Conservation (phyloP, 2,329 filamentous ascomycete genomes). For the Pseudocercospora crystallina region DNA sequence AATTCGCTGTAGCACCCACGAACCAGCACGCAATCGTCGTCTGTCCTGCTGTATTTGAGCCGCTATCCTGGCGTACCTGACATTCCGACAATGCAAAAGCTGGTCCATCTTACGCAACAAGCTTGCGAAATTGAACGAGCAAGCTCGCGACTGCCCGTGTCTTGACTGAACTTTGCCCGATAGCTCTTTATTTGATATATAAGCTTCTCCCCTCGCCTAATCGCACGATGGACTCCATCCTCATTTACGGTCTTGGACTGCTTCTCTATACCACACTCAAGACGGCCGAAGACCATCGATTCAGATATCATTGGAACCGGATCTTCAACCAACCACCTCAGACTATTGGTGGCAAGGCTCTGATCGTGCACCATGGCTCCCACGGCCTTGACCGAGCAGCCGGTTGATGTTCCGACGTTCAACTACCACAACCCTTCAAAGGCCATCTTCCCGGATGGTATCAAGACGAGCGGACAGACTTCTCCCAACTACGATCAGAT, state of each 20-base stretch:
- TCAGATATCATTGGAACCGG: slow-evolving; percentile 24
- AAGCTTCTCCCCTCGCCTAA: slow-evolving; percentile 9
- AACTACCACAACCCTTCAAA: slow-evolving; percentile 40
- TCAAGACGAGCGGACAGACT: slow-evolving; percentile 71
- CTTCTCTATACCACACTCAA: slow-evolving; percentile 17
- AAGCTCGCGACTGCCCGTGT: slow-evolving; percentile 18
- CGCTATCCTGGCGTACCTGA: slow-evolving; percentile 4
- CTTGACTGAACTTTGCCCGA: not conserved
- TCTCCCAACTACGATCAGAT: slow-evolving; percentile 65
- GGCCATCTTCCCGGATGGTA: slow-evolving; percentile 62
- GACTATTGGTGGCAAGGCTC: slow-evolving; percentile 34
- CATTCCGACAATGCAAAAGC: slow-evolving; percentile 1
- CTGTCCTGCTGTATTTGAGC: slow-evolving; percentile 10
- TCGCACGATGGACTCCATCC: slow-evolving; percentile 15
- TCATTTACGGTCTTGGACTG: slow-evolving; percentile 17
- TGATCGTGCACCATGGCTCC: slow-evolving; percentile 20
- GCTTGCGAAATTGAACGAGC: slow-evolving; percentile 1
- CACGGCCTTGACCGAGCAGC: slow-evolving; percentile 21
- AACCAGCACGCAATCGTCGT: slow-evolving; percentile 7
- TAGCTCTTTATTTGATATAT: slow-evolving; percentile 10
- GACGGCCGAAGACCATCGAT: slow-evolving; percentile 21
- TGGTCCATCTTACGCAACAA: slow-evolving; percentile 18
- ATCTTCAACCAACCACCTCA: slow-evolving; percentile 33
- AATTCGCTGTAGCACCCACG: slow-evolving; percentile 5
- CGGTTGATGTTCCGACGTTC: slow-evolving; percentile 17